A percentile compares a stretch with the other conserved stretches of the same genome.
Evolutionary conservation across 805 yeast species (phyloP).

Genomic region (Myxozyma monticola): DNA sequence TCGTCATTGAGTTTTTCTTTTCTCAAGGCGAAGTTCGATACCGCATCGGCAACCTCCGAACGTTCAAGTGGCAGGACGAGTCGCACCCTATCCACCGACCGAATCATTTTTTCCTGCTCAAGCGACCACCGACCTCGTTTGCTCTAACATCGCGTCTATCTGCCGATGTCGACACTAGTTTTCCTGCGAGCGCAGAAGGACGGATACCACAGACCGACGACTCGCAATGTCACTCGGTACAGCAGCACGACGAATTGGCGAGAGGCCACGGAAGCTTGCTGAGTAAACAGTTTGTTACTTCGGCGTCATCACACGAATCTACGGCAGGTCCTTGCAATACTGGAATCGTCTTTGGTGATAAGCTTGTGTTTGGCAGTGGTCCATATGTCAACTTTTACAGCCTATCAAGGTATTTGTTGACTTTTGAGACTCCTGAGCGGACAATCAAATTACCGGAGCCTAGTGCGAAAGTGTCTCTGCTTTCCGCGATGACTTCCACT

Average conservation of each 20-base stretch:
- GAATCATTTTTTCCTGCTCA: constrained; percentile 18
- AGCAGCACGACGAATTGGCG: neutral
- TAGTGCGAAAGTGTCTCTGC: constrained; percentile 13
- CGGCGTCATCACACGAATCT: no score
- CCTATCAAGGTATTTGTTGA: constrained; percentile 19
- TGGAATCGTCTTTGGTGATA: constrained; percentile 20
- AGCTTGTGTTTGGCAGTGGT: constrained; percentile 25
- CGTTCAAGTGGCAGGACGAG: constrained; percentile 16
- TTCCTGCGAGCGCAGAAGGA: neutral
- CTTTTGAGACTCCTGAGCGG: constrained; percentile 25
- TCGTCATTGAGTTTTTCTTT: constrained; percentile 25
- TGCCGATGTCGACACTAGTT: neutral
- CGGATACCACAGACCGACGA: neutral
- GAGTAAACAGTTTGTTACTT: neutral
- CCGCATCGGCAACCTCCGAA: constrained; percentile 17
- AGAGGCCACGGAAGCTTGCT: neutral
- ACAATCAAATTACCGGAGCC: constrained; percentile 20
- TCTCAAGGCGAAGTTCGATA: constrained; percentile 22
- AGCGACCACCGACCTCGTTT: constrained; percentile 8
- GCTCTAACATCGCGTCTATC: constrained; percentile 2
- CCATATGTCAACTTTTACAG: constrained; percentile 20
- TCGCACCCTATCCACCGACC: constrained; percentile 18
- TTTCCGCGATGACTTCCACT: constrained; percentile 1
- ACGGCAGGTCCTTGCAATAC: constrained; percentile 25
- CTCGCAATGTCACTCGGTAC: neutral